Evolutionary conservation across 345 rosid genomes (phyloP), one percentile per base, ranked within the genome.

Genomic region (Euphorbia peplus): DNA sequence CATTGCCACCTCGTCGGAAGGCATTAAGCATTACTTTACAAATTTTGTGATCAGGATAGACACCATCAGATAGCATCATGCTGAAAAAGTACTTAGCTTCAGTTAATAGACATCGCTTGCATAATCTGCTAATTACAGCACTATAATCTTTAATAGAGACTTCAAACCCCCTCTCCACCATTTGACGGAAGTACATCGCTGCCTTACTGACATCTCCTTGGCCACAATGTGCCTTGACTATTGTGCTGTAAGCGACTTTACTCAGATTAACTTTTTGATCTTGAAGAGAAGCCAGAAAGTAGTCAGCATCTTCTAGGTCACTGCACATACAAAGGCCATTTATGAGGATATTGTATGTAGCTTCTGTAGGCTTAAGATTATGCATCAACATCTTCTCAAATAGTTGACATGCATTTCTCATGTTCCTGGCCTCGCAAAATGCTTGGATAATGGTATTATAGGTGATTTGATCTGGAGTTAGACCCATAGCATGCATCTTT

Each of bases 191-290:
- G 61, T 77, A 78, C 37, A 52, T 25, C 39, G 63, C 63, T 24
- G 83, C 90, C 42, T 26, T 75, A 66, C 70, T 53, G 21, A 78
- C 84, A 75, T 86, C 85, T 54, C 96, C 96, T 73, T 85, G 89
- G 26, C 66, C 86, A 67, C 96, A 89, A 75, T 89, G 91, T 67
- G 88, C 93, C 77, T 86, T 91, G 71, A 91, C 77, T 67, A 89
- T 37, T 56, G 89, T 83, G 64, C 85, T 81, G 69, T 84, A 89
- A 70, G 92, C 85, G 76, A 80, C 73, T 69, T 85, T 89, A 15
- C 81, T 72, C 68, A 87, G 60, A 54, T 30, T 62, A 47, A 75
- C 67, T 62, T 71, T 71, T 63, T 5, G 41, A 50, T 64, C 75
- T 70, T 78, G 86, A 62, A 89, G 89, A 48, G 71, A 78, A 76